A percentile compares a stretch with the other conserved stretches of the same genome.
Conservation (phyloP, 129 eudicot genomes). For the Oenanthe sinensis region DNA sequence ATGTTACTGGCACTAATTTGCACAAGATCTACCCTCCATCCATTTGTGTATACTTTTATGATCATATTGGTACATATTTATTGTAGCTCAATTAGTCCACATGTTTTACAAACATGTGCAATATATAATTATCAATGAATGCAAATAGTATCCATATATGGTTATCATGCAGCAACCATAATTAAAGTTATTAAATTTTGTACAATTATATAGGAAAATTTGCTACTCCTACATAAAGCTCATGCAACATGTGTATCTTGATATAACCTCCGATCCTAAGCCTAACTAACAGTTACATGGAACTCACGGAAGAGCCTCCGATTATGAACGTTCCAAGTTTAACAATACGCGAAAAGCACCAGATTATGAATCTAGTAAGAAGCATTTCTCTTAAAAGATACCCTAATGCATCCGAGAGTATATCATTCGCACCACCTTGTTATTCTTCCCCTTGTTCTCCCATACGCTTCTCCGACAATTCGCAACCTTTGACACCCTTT, state of each 20-base stretch:
- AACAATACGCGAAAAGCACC: not conserved
- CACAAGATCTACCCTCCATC: not conserved
- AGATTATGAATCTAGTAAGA: not conserved
- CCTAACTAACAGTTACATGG: not conserved
- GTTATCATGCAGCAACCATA: not conserved
- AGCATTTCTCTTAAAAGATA: not conserved
- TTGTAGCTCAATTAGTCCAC: too few species aligned
- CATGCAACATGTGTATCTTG: not conserved
- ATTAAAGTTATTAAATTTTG: too few species aligned
- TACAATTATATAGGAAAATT: not conserved
- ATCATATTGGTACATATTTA: too few species aligned
- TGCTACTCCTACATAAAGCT: not conserved
- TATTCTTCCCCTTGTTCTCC: not conserved
- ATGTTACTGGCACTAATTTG: not conserved
- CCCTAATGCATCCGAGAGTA: not conserved
- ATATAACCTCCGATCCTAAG: not conserved
- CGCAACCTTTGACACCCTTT: not conserved
- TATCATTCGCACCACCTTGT: not conserved
- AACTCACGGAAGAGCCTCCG: not conserved
- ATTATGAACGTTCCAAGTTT: not conserved
- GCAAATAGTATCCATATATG: not conserved
- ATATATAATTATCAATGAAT: not conserved
- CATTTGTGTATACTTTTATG: not conserved
- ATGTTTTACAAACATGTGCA: not conserved
- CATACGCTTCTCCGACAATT: not conserved